Conservation (phyloP, 352 stramenopile species). For the Phytophthora pseudosyringae region DNA sequence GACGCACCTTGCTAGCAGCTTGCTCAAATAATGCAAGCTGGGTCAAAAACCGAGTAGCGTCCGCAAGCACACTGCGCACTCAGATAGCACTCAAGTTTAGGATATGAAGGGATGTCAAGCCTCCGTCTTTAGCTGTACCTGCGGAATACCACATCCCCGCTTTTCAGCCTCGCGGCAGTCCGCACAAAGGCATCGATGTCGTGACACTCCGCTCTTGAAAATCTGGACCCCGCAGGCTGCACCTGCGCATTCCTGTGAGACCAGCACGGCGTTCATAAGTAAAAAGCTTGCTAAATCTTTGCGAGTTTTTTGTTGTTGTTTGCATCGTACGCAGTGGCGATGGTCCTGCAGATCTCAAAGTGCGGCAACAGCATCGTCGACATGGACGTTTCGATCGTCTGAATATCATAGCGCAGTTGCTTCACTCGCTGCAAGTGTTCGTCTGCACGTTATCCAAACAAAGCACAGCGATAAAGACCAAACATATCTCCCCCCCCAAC, state of each 20-base stretch:
- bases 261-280: not conserved
- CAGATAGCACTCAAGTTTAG: not conserved
- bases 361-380: constrained; percentile 57
- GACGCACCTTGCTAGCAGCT: constrained; percentile 50
- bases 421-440: constrained; percentile 37
- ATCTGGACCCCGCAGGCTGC: constrained; percentile 17
- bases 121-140: constrained; percentile 21
- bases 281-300: not conserved
- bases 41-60: constrained; percentile 35
- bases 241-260: constrained; percentile 52
- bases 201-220: constrained; percentile 33
- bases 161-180: constrained; percentile 39
- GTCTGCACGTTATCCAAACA: constrained; percentile 28
- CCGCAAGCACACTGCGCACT: constrained; percentile 41
- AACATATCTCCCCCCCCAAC: not conserved
- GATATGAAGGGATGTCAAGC: not conserved
- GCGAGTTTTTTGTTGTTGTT: not conserved
- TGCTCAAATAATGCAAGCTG: constrained; percentile 58
- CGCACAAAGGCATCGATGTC: constrained; percentile 48
- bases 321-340: constrained; percentile 53
- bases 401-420: constrained; percentile 48
- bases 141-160: constrained; percentile 25
- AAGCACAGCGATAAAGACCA: not conserved
- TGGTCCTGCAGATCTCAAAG: constrained; percentile 62
- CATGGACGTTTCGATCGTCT: constrained; percentile 55